Evolutionary conservation across 768 basidiomycete species (phyloP), one percentile per base, ranked within the genome.

Genomic region (Pholiota microspora): DNA sequence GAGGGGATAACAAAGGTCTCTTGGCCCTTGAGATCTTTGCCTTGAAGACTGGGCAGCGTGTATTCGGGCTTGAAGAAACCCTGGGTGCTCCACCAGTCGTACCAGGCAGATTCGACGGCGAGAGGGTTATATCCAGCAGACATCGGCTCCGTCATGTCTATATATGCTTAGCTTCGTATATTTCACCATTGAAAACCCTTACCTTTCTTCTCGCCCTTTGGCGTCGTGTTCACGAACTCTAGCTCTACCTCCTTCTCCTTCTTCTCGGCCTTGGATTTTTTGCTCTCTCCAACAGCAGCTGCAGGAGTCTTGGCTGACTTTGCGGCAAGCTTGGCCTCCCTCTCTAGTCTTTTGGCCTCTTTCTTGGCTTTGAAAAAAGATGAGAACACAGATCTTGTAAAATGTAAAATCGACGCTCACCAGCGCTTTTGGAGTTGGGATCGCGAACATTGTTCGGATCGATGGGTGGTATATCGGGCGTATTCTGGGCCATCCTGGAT

Each of bases 201-300:
- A 91, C 95, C 94, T 74, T 98, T 98, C 80, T 98, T 98, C 67
- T 96, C 81, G 35, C 96, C 97, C 64, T 78, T 82, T 0, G 91
- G 92, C 0, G 94, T 97, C 2, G 80, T 85, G 72, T 97, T 94
- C 56, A 96, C 88, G 70, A 92, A 96, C n/a, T 77, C 76, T 1
- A 76, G 76, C 51, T 67, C 68, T 0, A 60, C 49, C 18, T 80
- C 81, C 67, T 83, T 85, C 69, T 84, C 84, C 63, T 84, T 79
- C 71, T 92, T 90, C 66, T 86, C 86, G 24, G 72, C 81, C 71
- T 92, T 92, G 44, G 67, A 74, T 63, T 89, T 91, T 74, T 92
- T 92, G 8, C 57, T 60, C 74, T 92, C 92, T 16, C 55, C 60
- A 7, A 71, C 66, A 3, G 73, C 67, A 0, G 74, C 63, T 0